Evolutionary conservation across 2,329 filamentous ascomycete genomes (phyloP).

Genomic region (Cytospora paraplurivora): DNA sequence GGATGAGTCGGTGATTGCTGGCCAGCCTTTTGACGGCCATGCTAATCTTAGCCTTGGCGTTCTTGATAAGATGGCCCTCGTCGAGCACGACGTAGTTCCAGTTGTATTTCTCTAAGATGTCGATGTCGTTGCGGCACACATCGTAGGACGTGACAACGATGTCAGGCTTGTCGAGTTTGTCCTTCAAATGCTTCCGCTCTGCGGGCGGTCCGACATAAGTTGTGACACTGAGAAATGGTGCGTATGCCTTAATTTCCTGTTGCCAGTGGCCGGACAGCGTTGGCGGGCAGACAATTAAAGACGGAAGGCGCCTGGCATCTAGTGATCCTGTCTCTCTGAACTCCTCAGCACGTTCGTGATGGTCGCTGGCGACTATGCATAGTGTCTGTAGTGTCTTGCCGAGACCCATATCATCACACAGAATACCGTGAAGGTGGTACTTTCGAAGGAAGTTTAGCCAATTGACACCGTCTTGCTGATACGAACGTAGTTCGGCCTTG

Average conservation of each 20-base stretch:
- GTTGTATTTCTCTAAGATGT: conserved; percentile 76
- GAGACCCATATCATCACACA: conserved; percentile 98
- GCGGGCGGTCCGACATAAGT: conserved; percentile 88
- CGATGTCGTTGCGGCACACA: conserved; percentile 94
- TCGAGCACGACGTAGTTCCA: conserved; percentile 99
- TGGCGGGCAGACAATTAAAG: conserved; percentile 92
- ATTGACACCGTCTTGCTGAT: conserved; percentile 98
- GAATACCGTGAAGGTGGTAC: conserved; percentile 95
- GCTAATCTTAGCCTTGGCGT: conserved; percentile 94
- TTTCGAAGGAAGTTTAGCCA: conserved; percentile 98
- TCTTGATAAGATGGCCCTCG: conserved; percentile 98
- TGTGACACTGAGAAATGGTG: conserved; percentile 86
- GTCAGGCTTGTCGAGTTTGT: conserved; percentile 74
- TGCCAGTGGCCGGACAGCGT: conserved; percentile 98
- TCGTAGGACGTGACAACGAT: conserved; percentile 98
- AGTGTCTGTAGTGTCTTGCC: conserved; percentile 97
- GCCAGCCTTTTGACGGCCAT: conserved; percentile 85
- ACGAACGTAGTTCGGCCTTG: conserved; percentile 93
- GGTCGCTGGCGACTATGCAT: conserved; percentile 97
- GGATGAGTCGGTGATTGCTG: conserved; percentile 92
- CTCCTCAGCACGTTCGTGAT: conserved; percentile 89
- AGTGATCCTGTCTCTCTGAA: conserved; percentile 78
- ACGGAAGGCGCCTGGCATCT: conserved; percentile 80
- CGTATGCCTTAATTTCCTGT: conserved; percentile 94
- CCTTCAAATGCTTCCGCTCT: conserved; percentile 73